A percentile compares a stretch with the other conserved stretches of the same genome.
phyloP scores from a whole-genome alignment of 306 rosid species.

The Rubus parviflorus region DNA sequence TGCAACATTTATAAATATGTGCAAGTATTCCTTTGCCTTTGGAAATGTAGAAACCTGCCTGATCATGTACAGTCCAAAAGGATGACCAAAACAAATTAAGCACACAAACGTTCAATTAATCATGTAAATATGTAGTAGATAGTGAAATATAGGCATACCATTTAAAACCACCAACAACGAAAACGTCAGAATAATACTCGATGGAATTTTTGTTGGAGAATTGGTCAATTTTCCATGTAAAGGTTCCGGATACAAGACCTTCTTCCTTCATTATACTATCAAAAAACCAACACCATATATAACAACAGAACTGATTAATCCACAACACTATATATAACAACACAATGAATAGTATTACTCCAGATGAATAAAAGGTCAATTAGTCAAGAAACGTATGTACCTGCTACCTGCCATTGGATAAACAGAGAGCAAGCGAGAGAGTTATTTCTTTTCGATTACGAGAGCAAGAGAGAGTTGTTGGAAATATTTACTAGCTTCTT shows the following conservation, averaged over 20 bases:
- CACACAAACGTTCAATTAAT: neutral
- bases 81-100: neutral
- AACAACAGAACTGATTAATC: too few species aligned
- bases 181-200: neutral
- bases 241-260: neutral
- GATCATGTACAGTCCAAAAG: neutral
- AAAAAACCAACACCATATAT: too few species aligned
- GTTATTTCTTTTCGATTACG: too few species aligned
- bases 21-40: neutral
- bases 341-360: too few species aligned
- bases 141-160: neutral
- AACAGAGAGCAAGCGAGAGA: too few species aligned
- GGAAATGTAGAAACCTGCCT: neutral
- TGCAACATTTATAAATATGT: neutral
- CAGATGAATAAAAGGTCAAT: too few species aligned
- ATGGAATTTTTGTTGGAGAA: neutral
- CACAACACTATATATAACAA: too few species aligned
- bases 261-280: neutral
- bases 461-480: too few species aligned
- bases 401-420: too few species aligned
- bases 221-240: slow-evolving; percentile 1
- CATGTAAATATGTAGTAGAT: neutral
- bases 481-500: too few species aligned
- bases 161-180: slow-evolving; percentile 13
- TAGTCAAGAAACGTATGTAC: too few species aligned